A percentile compares a stretch with the other conserved stretches of the same genome.
Conservation (phyloP, 345 rosid species). For the Eucalyptus polybractea region DNA sequence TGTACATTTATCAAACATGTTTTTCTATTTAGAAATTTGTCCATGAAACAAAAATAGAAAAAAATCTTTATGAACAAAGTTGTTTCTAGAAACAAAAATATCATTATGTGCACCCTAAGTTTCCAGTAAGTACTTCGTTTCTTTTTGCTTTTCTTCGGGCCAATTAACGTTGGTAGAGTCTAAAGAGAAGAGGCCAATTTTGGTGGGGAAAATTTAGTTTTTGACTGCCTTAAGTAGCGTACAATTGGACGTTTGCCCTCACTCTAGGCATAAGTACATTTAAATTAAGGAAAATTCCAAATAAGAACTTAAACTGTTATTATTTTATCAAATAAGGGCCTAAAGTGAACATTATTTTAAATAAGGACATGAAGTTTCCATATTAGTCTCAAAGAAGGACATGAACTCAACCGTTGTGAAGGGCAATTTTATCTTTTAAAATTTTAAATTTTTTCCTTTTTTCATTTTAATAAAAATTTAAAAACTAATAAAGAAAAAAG, state of each 20-base stretch:
- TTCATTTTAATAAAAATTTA: too few species aligned
- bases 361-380: too few species aligned
- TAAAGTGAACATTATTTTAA: too few species aligned
- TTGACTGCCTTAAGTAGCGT: neutral
- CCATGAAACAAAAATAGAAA: too few species aligned
- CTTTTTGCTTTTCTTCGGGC: neutral
- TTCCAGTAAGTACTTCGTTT: neutral
- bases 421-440: too few species aligned
- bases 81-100: fast-evolving
- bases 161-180: neutral
- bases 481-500: too few species aligned
- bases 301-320: fast-evolving
- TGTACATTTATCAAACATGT: fast-evolving
- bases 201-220: neutral
- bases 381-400: too few species aligned
- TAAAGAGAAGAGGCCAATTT: neutral
- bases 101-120: neutral
- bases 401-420: too few species aligned
- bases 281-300: too few species aligned
- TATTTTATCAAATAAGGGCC: fast-evolving
- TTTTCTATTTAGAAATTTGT: fast-evolving
- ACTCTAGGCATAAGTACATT: neutral
- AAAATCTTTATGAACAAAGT: too few species aligned
- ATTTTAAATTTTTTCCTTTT: too few species aligned
- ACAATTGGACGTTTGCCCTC: neutral